phyloP scores from a whole-genome alignment of 495 filamentous ascomycete species.

The Thermothielavioides terrestris region DNA sequence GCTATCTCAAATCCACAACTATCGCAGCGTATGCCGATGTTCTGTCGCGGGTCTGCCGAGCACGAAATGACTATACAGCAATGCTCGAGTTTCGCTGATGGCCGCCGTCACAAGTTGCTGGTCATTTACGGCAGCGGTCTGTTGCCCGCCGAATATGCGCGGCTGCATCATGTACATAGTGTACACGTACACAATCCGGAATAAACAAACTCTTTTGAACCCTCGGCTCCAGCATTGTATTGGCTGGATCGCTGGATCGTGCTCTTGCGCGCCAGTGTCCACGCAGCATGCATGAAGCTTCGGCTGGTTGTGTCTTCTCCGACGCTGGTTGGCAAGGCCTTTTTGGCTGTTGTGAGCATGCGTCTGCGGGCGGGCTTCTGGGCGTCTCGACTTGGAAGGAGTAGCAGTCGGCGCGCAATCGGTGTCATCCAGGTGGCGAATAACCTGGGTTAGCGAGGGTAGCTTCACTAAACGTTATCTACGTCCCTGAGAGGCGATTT shows the following conservation, averaged over 20 bases:
- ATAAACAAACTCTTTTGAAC: constrained; percentile 1
- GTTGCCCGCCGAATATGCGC: not conserved
- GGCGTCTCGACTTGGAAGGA: not conserved
- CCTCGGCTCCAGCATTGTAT: not conserved
- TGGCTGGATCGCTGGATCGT: not conserved
- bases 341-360: constrained; percentile 2
- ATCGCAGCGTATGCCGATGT: too few relatives aligned
- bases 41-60: too few relatives aligned
- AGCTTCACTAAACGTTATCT: too few relatives aligned
- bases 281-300: not conserved
- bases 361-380: not conserved
- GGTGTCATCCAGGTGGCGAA: not conserved
- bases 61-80: too few relatives aligned
- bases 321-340: constrained; percentile 1
- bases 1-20: too few relatives aligned
- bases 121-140: not conserved
- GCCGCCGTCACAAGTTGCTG: not conserved
- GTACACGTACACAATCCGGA: too few relatives aligned
- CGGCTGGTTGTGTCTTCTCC: not conserved
- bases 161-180: not conserved
- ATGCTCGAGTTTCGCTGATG: not conserved
- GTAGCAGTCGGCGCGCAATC: not conserved
- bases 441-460: not conserved
- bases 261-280: not conserved
- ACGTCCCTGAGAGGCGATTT: too few relatives aligned